phyloP scores from a whole-genome alignment of 306 rosid genomes.

The Prunus mira region DNA sequence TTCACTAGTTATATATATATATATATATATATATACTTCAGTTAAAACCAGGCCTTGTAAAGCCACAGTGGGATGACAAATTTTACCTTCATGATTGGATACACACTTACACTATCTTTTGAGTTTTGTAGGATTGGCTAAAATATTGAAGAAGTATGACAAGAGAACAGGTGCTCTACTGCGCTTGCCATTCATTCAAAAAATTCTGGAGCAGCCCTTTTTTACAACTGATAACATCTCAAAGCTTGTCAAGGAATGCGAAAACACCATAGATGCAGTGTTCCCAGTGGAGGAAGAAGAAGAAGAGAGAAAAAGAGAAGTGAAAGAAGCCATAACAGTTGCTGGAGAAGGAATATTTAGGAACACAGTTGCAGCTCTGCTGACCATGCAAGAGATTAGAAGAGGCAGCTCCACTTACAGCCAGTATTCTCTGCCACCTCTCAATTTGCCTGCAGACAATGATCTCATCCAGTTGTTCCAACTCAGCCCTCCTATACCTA shows the following conservation, averaged over 20 bases:
- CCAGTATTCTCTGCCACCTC: conserved; percentile 83
- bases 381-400: conserved; percentile 76
- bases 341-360: conserved; percentile 72
- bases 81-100: background rate
- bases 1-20: too few species aligned
- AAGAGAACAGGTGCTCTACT: conserved; percentile 72
- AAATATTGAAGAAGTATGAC: conserved; percentile 87
- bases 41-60: background rate
- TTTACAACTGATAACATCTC: conserved; percentile 75
- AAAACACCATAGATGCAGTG: conserved; percentile 60
- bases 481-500: conserved; percentile 64
- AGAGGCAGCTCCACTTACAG: conserved; percentile 77
- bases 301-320: conserved; percentile 37
- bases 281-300: conserved; percentile 56
- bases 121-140: conserved; percentile 63
- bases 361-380: conserved; percentile 79
- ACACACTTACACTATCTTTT: background rate
- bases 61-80: too few species aligned
- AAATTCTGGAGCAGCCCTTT: conserved; percentile 73
- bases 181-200: conserved; percentile 75
- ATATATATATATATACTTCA: background rate
- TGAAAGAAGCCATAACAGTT: conserved; percentile 35
- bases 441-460: conserved; percentile 54
- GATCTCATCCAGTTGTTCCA: conserved; percentile 56
- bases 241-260: conserved; percentile 80